These are phyloP conservation scores for Effrenium voratum DNA, from an alignment of 73 alveolate species.

Conservation along the genomic window DNA sequence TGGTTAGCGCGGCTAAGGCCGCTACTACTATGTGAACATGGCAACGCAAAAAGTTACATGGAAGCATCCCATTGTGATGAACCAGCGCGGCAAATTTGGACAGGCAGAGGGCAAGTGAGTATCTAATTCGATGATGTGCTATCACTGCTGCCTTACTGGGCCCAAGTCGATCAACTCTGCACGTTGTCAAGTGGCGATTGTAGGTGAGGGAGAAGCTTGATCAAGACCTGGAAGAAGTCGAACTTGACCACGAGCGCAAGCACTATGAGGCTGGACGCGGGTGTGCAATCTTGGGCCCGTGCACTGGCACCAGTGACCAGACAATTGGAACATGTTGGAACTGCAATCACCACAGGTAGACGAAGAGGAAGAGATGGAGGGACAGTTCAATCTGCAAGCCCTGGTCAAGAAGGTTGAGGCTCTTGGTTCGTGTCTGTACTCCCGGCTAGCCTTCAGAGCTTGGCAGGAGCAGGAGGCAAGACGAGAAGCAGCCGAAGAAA, in stretches of 20 bases:
- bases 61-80: constrained; percentile 81
- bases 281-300: background rate
- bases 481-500: constrained; percentile 73
- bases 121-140: no score
- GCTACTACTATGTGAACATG: constrained; percentile 69
- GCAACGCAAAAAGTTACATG: constrained; percentile 75
- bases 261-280: constrained; percentile 65
- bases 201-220: constrained; percentile 86
- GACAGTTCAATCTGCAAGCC: constrained; percentile 89
- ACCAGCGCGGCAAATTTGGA: constrained; percentile 78
- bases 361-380: constrained; percentile 91
- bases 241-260: constrained; percentile 81
- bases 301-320: background rate
- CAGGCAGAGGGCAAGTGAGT: constrained; percentile 48
- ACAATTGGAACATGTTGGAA: background rate
- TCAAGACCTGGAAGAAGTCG: constrained; percentile 70
- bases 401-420: constrained; percentile 92
- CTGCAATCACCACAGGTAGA: constrained; percentile 30
- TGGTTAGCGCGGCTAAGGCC: constrained; percentile 1
- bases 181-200: background rate
- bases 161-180: background rate
- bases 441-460: background rate
- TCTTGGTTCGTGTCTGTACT: background rate
- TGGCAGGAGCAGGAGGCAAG: constrained; percentile 81
- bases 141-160: no score